A percentile compares a stretch with the other conserved stretches of the same genome.
Conservation (phyloP, 306 rosid species). For the Gleditsia sinensis region DNA sequence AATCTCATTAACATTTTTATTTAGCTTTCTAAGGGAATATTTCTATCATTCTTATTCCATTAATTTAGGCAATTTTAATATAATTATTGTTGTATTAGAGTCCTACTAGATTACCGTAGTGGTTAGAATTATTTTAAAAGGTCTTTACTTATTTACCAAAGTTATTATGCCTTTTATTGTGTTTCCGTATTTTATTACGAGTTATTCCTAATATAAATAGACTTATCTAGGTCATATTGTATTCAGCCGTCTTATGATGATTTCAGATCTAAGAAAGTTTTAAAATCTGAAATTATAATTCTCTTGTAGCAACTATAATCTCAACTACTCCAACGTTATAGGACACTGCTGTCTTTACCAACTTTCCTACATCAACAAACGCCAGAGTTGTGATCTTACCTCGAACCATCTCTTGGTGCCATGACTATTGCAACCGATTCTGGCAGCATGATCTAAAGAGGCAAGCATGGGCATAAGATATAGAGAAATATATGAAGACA, state of each 20-base stretch:
- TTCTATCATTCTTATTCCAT: too few species aligned
- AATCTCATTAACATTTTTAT: too few species aligned
- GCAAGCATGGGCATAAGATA: conserved; percentile 27
- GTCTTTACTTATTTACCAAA: not conserved
- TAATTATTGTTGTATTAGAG: too few species aligned
- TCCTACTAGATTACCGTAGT: not conserved
- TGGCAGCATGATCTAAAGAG: conserved; percentile 87
- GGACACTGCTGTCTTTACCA: not conserved
- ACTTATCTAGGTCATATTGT: not conserved
- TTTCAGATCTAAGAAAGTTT: too few species aligned
- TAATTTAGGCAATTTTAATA: too few species aligned
- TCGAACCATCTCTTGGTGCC: conserved; percentile 85
- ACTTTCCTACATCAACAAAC: not conserved
- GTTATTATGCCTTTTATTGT: not conserved
- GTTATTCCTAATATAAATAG: not conserved
- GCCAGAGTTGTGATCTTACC: conserved; percentile 50
- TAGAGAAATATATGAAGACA: not conserved
- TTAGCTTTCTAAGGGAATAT: too few species aligned
- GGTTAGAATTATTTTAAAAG: not conserved
- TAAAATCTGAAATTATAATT: too few species aligned
- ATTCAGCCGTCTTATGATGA: not conserved
- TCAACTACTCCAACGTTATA: not conserved
- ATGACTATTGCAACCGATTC: conserved; percentile 97
- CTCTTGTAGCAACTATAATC: not conserved
- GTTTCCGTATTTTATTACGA: not conserved